A percentile compares a stretch with the other conserved stretches of the same genome.
phyloP scores from a whole-genome alignment of 768 basidiomycete genomes.

The Lyophyllum atratum region DNA sequence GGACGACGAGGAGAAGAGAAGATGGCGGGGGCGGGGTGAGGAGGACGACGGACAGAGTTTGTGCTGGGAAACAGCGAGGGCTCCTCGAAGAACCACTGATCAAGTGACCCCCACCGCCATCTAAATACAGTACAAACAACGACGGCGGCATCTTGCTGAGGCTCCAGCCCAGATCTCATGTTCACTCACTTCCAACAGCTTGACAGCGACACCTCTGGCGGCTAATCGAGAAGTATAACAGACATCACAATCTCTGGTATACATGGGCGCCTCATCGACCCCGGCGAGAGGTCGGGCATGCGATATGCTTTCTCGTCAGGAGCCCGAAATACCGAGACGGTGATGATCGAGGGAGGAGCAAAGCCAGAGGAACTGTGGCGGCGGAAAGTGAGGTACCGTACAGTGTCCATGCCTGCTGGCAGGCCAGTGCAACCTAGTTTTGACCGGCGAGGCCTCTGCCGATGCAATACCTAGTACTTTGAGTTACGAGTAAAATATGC shows the following conservation, averaged over 20 bases:
- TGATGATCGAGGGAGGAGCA: neutral
- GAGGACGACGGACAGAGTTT: conserved; percentile 17
- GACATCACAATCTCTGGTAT: neutral
- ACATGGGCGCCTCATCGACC: no score
- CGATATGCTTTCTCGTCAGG: neutral
- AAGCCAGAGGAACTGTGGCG: neutral
- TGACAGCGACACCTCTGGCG: no score
- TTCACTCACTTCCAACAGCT: no score
- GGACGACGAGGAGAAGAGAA: conserved; percentile 21
- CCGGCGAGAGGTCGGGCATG: neutral
- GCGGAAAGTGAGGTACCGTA: neutral
- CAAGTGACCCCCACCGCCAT: conserved; percentile 32
- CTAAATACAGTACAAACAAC: conserved; percentile 34
- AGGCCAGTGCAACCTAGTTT: neutral
- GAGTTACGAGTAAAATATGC: neutral
- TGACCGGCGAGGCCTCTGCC: neutral
- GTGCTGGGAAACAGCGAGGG: conserved; percentile 20
- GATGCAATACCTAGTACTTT: neutral
- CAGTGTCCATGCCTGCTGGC: neutral
- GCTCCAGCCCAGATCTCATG: no score
- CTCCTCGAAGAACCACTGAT: conserved; percentile 21
- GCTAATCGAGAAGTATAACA: neutral
- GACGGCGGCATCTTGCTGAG: no score
- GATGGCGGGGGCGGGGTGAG: conserved; percentile 11
- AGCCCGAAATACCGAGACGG: neutral